Evolutionary conservation across 1,284 basidiomycete species (phyloP), one percentile per base, ranked within the genome.

Genomic region (Heterobasidion annosum): DNA sequence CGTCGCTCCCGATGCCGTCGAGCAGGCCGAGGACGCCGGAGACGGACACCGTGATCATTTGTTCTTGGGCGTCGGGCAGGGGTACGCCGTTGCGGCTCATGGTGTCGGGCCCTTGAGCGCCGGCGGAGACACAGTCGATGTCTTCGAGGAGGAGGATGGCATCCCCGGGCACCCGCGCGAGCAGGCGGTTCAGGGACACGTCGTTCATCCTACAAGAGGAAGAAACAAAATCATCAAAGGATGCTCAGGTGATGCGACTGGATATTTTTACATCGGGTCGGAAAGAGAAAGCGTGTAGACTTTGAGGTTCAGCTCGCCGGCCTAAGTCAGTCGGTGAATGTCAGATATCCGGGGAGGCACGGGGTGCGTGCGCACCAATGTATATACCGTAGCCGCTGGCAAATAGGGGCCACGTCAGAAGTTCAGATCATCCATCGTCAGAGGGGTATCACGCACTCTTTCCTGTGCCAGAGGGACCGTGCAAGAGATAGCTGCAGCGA

Each of bases 111-210:
- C 25, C 25, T 40, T 40, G 12, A 1, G 12, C 37, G 50, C 16
- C 18, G 12, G n/a, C 3, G 13, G 44, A 52, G 25, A 46, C 25
- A 43, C 51, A 52, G 34, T 52, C 51, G 51, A 52, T 37, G 33
- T 52, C 51, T 47, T 52, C 51, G 9, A 52, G 45, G 9, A 52
- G 16, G 15, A 52, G 25, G n/a, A 52, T 47, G 25, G 51, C 51
- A 8, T 52, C 19, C 13, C 34, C 44, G 10, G 51, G 51, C 2
- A 52, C 34, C 0, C 33, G 15, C 8, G 51, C 34, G 9, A 52
- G n/a, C 15, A 52, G 44, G 4, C 44, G 25, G 9, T 35, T 33
- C 43, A 52, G 34, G n/a, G 18, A 19, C 15, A 52, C 44, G 51
- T 52, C 51, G 45, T 34, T 46, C 33, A 52, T 33, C 43, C 51